These are phyloP conservation scores for Urtica urens DNA, from an alignment of 306 rosid genomes.

Conservation along the genomic window DNA sequence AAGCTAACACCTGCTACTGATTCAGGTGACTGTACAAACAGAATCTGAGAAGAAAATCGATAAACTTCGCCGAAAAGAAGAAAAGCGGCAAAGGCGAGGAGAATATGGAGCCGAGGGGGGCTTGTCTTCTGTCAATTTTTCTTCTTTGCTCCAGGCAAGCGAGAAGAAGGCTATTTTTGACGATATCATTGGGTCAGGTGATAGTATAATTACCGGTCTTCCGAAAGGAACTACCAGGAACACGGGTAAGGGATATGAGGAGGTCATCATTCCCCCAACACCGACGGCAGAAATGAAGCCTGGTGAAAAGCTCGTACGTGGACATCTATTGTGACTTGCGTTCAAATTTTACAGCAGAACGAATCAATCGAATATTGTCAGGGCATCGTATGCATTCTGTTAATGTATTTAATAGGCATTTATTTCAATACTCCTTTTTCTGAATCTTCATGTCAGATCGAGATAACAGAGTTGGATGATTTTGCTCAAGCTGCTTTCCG, in stretches of 20 bases:
- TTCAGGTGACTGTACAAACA: constrained; percentile 83
- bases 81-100: constrained; percentile 71
- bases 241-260: constrained; percentile 76
- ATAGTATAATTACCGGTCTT: constrained; percentile 67
- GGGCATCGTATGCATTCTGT: too few relatives aligned
- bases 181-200: constrained; percentile 64
- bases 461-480: constrained; percentile 76
- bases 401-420: too few relatives aligned
- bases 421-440: constrained; percentile 13
- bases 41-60: constrained; percentile 85
- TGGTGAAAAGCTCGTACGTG: constrained; percentile 83
- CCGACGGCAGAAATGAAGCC: constrained; percentile 89
- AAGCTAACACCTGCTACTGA: constrained; percentile 6
- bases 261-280: constrained; percentile 74
- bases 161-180: constrained; percentile 59
- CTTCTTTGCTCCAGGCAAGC: constrained; percentile 82
- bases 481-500: constrained; percentile 98
- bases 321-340: constrained; percentile 14
- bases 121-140: constrained; percentile 53
- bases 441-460: constrained; percentile 50
- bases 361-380: constrained; percentile 7
- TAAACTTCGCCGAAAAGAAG: constrained; percentile 96
- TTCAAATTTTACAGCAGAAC: constrained; percentile 9
- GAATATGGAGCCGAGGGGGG: constrained; percentile 58
- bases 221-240: constrained; percentile 92